These are phyloP conservation scores for Cladophialophora immunda DNA, from an alignment of 2,329 filamentous ascomycete species.

Conservation along the genomic window DNA sequence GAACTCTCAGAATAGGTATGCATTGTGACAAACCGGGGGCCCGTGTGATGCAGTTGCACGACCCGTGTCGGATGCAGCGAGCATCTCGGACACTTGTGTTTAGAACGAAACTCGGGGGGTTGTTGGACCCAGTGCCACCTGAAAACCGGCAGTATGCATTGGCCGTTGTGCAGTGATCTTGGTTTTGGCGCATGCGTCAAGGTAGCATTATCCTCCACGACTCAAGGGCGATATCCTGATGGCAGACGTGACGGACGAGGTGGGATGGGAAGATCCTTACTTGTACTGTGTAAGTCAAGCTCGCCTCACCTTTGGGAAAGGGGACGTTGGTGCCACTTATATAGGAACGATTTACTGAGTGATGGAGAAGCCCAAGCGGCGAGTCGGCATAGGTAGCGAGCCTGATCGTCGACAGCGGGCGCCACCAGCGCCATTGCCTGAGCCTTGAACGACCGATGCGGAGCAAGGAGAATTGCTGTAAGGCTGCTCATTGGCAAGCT, in stretches of 20 bases:
- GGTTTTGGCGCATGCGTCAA: not conserved
- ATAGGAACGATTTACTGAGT: slow-evolving; percentile 3
- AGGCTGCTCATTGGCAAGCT: slow-evolving; percentile 2
- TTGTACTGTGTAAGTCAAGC: not conserved
- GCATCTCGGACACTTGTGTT: slow-evolving; percentile 4
- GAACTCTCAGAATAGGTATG: not conserved
- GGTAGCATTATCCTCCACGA: not conserved
- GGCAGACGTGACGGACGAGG: not conserved
- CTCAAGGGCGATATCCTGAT: not conserved
- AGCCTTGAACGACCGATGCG: not conserved
- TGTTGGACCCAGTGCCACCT: slow-evolving; percentile 6
- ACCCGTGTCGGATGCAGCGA: not conserved
- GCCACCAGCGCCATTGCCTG: not conserved
- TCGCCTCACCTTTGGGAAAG: not conserved
- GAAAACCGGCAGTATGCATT: not conserved
- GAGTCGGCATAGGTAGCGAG: not conserved
- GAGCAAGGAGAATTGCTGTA: not conserved
- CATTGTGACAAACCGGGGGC: not conserved
- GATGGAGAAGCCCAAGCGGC: not conserved
- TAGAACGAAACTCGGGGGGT: not conserved
- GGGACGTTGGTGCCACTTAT: not conserved
- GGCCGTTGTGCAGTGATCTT: not conserved
- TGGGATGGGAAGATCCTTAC: not conserved
- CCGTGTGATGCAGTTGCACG: not conserved
- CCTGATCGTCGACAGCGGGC: not conserved